Base-by-base conservation (phyloP, 108 stramenopile species). In the Discostella pseudostelligera region DNA sequence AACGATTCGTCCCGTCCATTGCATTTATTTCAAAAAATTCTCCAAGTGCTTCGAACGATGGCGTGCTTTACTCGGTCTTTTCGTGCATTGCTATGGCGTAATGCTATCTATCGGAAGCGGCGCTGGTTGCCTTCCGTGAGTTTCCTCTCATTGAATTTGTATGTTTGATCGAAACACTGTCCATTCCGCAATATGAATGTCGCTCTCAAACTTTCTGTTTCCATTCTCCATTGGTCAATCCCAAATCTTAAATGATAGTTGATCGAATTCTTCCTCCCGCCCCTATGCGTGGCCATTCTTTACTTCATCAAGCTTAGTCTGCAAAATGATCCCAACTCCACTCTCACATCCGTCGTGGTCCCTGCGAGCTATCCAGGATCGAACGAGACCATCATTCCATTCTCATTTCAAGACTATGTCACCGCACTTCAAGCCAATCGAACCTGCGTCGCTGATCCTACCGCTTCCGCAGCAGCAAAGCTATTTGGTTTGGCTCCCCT, bases 41-140 rank as follows among this genome's bases (percentile, higher is more conserved):
- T n/a, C n/a, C n/a, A n/a, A n/a, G n/a, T n/a, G n/a, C n/a, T n/a
- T n/a, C n/a, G n/a, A 51, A 51, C 43, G 37, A 61, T 70, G 60
- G 32, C 50, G 9, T 55, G 21, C 69, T 39, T 44, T 25, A 70
- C 81, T 22, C 75, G 82, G 13, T 80, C 89, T 10, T 91, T 80
- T 60, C 61, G 61, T 28, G 87, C 87, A n/a, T 79, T 92, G 67
- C 70, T 88, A 75, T 72, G 87, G 39, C 83, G 91, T 14, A 87
- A 92, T 62, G 45, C 76, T 24, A 72, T 92, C 56, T 89, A 87
- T 50, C 84, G 91, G 16, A 68, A 58, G 46, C 69, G 91, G n/a
- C 81, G 85, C 32, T 70, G 69, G 50, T 20, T 92, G 10, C 72
- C 82, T 24, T 85, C 90, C 53, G 82, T 89, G 78, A 57, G 87